Conservation (phyloP, 139 green algal genomes). For the Chlamydomonas incerta region DNA sequence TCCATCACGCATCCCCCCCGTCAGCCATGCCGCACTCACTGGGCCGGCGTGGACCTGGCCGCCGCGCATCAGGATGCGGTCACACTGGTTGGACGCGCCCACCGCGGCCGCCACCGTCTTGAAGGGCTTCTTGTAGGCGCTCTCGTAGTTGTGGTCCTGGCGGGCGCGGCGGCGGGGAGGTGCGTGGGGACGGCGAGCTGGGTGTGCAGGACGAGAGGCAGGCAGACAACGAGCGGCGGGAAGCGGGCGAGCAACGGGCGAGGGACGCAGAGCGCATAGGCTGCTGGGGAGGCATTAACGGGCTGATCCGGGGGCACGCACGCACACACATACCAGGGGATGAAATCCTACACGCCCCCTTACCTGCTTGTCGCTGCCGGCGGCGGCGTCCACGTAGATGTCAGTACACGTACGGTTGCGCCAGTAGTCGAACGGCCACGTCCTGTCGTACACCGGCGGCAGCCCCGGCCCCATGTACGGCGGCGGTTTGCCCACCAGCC, state of each 20-base stretch:
- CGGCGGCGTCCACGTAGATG: background rate
- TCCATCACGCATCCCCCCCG: background rate
- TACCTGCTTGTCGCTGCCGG: background rate
- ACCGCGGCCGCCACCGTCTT: background rate
- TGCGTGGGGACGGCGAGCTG: no score
- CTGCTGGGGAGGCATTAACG: no score
- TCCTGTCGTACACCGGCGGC: background rate
- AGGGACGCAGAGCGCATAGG: no score
- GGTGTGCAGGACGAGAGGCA: background rate
- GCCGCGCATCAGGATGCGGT: background rate
- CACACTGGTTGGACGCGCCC: background rate
- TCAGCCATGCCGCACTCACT: background rate
- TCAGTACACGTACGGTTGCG: background rate
- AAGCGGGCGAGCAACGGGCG: no score
- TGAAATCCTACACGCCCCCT: no score
- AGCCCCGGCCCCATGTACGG: background rate
- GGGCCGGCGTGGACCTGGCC: background rate
- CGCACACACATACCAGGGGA: no score
- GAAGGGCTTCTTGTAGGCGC: background rate
- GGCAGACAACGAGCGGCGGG: no score
- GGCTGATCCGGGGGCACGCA: no score
- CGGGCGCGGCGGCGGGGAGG: no score
- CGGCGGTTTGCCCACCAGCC: background rate
- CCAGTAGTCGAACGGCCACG: background rate
- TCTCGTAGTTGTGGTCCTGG: constrained; percentile 3